Evolutionary conservation across 1,139 yeast genomes (phyloP).

Genomic region (Groenewaldozyma sp.): DNA sequence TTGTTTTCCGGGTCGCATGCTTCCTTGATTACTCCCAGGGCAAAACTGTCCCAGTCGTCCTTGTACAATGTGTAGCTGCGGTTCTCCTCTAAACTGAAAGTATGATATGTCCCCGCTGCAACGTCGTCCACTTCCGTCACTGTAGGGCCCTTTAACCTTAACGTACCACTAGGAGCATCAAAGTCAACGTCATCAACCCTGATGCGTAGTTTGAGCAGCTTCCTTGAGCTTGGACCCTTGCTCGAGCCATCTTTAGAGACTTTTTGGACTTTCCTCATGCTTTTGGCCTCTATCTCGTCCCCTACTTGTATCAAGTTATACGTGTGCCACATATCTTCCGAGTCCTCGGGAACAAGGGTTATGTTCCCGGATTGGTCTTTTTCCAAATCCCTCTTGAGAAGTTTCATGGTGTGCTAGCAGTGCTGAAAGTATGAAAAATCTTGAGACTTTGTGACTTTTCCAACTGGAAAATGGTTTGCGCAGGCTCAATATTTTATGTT

Average conservation of each 20-base stretch:
- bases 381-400: slow-evolving; percentile 42
- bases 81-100: slow-evolving; percentile 70
- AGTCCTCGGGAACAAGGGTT: slow-evolving; percentile 69
- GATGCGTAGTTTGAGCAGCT: slow-evolving; percentile 45
- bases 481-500: no score
- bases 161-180: slow-evolving; percentile 63
- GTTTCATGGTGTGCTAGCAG: slow-evolving; percentile 37
- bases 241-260: slow-evolving; percentile 26
- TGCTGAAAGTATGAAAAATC: no score
- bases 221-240: slow-evolving; percentile 37
- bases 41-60: slow-evolving; percentile 71
- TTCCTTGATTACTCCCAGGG: slow-evolving; percentile 54
- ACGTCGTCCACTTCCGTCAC: slow-evolving; percentile 68
- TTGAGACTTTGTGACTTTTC: no score
- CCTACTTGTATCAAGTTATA: slow-evolving; percentile 72
- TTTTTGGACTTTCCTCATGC: slow-evolving; percentile 58
- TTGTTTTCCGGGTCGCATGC: slow-evolving; percentile 68
- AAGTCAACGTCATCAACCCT: slow-evolving; percentile 67
- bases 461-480: no score
- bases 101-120: slow-evolving; percentile 78
- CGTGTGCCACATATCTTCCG: slow-evolving; percentile 85
- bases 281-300: slow-evolving; percentile 63
- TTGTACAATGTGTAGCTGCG: slow-evolving; percentile 62
- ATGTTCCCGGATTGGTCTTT: slow-evolving; percentile 60
- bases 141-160: slow-evolving; percentile 67